Evolutionary conservation across 2,329 filamentous ascomycete genomes (phyloP).

Genomic region (Didymella glomerata): DNA sequence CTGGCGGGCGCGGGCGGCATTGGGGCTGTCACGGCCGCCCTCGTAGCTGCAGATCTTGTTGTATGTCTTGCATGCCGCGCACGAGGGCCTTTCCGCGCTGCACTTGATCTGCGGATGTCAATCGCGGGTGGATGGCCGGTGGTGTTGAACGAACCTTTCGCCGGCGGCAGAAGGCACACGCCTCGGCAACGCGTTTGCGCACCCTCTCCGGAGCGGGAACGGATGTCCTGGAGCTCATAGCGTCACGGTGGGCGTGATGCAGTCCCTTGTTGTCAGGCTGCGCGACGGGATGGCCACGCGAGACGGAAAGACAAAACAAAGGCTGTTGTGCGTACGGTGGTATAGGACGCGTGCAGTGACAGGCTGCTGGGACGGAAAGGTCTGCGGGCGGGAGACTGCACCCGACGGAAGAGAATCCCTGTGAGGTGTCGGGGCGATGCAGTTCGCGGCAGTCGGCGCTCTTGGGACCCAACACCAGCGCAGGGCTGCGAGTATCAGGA

Average conservation of each 20-base stretch:
- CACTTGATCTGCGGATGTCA: constrained; percentile 57
- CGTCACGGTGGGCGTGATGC: not conserved
- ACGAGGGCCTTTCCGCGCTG: constrained; percentile 57
- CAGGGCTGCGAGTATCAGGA: constrained; percentile 1
- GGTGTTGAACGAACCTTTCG: constrained; percentile 43
- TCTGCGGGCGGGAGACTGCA: not conserved
- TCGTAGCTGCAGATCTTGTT: constrained; percentile 56
- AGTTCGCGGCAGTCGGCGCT: not conserved
- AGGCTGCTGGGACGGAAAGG: constrained; percentile 2
- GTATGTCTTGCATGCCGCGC: constrained; percentile 58
- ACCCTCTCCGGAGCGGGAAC: constrained; percentile 9
- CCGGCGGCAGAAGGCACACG: constrained; percentile 51
- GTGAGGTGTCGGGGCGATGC: not conserved
- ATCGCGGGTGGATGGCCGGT: not conserved
- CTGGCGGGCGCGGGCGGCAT: constrained; percentile 19
- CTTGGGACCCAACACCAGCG: not conserved
- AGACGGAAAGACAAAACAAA: not conserved
- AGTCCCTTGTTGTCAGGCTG: not conserved
- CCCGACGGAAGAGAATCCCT: constrained; percentile 6
- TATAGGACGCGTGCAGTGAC: not conserved
- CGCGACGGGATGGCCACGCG: not conserved
- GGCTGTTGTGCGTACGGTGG: not conserved
- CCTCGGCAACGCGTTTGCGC: constrained; percentile 39
- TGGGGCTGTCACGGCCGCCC: constrained; percentile 25
- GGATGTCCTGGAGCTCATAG: constrained; percentile 7